These are phyloP conservation scores for Carnegiea gigantea DNA, from an alignment of 179 eudicot species.

Conservation along the genomic window DNA sequence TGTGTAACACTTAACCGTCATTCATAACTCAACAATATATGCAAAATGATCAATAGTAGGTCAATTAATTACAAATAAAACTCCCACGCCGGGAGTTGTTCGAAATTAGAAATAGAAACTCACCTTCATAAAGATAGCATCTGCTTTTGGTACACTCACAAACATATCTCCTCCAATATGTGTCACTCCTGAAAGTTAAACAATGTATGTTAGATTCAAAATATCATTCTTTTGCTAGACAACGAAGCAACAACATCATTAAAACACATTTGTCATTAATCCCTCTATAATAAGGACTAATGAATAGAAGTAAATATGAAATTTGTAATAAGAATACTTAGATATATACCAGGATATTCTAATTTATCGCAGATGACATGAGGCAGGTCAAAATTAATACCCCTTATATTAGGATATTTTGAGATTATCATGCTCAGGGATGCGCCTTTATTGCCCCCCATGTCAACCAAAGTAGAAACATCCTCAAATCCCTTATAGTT, in stretches of 20 bases:
- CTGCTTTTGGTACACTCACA: constrained; percentile 37
- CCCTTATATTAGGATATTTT: constrained; percentile 36
- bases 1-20: too few species aligned
- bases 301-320: too few species aligned
- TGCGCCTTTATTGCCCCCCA: constrained; percentile 42
- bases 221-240: too few species aligned
- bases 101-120: not conserved
- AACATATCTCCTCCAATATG: constrained; percentile 52
- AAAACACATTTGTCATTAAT: too few species aligned
- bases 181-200: constrained; percentile 30
- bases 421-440: constrained; percentile 39
- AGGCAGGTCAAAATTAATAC: constrained; percentile 44
- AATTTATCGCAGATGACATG: constrained; percentile 13
- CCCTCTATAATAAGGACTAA: too few species aligned
- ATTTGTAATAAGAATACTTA: too few species aligned
- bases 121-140: constrained; percentile 48
- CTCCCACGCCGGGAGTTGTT: too few species aligned
- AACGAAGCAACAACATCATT: too few species aligned
- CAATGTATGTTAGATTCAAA: not conserved
- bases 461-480: constrained; percentile 37
- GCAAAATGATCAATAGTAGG: too few species aligned
- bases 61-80: too few species aligned
- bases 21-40: too few species aligned
- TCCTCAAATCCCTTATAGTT: constrained; percentile 39
- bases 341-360: too few species aligned